A percentile compares a stretch with the other conserved stretches of the same genome.
Conservation (phyloP, 495 filamentous ascomycete species). For the Staphylotrichum longicolle region DNA sequence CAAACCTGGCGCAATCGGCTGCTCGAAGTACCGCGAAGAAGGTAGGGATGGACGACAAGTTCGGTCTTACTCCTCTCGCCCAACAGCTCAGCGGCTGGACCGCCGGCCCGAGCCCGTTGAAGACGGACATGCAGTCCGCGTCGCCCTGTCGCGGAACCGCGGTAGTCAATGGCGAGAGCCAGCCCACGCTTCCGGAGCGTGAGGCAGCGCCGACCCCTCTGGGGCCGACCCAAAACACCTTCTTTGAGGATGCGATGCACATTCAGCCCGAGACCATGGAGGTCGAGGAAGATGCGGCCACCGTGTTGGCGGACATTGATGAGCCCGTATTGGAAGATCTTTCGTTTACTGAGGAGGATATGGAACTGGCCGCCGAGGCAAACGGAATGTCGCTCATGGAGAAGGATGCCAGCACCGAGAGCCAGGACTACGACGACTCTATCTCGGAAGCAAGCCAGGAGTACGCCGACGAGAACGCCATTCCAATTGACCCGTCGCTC, state of each 20-base stretch:
- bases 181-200: not conserved
- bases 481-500: slow-evolving; percentile 53
- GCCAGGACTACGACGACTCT: slow-evolving; percentile 42
- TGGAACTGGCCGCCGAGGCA: slow-evolving; percentile 50
- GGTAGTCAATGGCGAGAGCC: not conserved
- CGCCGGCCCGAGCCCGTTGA: slow-evolving; percentile 44
- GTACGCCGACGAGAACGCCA: slow-evolving; percentile 61
- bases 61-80: slow-evolving; percentile 63
- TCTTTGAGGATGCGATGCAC: slow-evolving; percentile 60
- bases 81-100: slow-evolving; percentile 60
- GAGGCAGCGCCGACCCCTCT: slow-evolving; percentile 19
- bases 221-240: slow-evolving; percentile 42
- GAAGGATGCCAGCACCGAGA: slow-evolving; percentile 21
- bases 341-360: slow-evolving; percentile 44
- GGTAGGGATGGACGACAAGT: slow-evolving; percentile 19
- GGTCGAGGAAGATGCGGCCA: slow-evolving; percentile 35
- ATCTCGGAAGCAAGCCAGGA: slow-evolving; percentile 59
- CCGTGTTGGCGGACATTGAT: slow-evolving; percentile 17
- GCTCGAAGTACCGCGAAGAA: slow-evolving; percentile 29
- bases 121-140: slow-evolving; percentile 34
- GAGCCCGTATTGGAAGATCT: slow-evolving; percentile 39
- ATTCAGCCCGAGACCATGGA: slow-evolving; percentile 36
- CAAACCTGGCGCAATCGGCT: slow-evolving; percentile 15
- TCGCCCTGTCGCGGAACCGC: not conserved
- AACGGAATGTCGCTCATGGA: slow-evolving; percentile 53